phyloP scores from a whole-genome alignment of 2,329 filamentous ascomycete species.

The Stagonosporopsis tanaceti region DNA sequence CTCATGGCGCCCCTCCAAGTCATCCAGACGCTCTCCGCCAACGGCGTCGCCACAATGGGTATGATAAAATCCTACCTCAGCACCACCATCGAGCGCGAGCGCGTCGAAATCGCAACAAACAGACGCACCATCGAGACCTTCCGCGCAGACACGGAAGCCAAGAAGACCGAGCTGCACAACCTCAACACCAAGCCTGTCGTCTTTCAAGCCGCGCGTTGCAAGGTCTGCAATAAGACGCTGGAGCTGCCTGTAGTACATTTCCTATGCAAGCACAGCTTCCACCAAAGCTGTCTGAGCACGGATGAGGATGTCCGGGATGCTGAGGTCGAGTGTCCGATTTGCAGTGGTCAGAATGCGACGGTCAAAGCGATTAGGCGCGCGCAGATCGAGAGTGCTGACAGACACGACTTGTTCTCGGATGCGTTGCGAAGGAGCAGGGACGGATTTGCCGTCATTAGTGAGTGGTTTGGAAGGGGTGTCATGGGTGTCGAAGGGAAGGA shows the following conservation, averaged over 20 bases:
- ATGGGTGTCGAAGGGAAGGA: slow-evolving; percentile 66
- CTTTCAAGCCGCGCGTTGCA: slow-evolving; percentile 90
- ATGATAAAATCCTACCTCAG: slow-evolving; percentile 94
- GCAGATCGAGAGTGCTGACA: slow-evolving; percentile 84
- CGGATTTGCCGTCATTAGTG: slow-evolving; percentile 87
- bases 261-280: slow-evolving; percentile 95
- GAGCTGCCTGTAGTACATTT: slow-evolving; percentile 95
- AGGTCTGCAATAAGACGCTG: slow-evolving; percentile 77
- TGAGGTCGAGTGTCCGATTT: slow-evolving; percentile 83
- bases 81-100: slow-evolving; percentile 86
- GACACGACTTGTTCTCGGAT: slow-evolving; percentile 88
- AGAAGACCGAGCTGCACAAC: slow-evolving; percentile 79
- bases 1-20: slow-evolving; percentile 97
- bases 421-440: slow-evolving; percentile 81
- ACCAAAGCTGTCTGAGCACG: slow-evolving; percentile 83
- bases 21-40: slow-evolving; percentile 84
- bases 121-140: slow-evolving; percentile 83
- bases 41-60: slow-evolving; percentile 91
- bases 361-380: slow-evolving; percentile 85
- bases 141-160: slow-evolving; percentile 80
- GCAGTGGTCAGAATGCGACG: slow-evolving; percentile 82
- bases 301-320: slow-evolving; percentile 67
- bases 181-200: slow-evolving; percentile 81
- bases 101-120: slow-evolving; percentile 85
- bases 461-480: slow-evolving; percentile 94